Conservation (phyloP, 2,329 filamentous ascomycete genomes). For the Xylariaceae sp. region DNA sequence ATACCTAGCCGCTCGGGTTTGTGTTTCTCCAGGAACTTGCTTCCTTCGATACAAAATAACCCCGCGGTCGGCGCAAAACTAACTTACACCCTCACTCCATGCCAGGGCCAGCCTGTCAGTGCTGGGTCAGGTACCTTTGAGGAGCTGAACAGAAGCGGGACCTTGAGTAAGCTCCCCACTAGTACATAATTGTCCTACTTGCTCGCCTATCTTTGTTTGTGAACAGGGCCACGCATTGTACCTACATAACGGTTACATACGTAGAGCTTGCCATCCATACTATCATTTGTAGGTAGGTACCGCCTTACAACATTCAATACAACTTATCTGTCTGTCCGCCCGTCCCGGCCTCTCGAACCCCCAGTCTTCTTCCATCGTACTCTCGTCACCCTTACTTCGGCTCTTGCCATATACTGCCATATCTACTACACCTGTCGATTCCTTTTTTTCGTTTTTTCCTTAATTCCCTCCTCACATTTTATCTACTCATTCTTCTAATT, state of each 20-base stretch:
- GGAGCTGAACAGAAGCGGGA: constrained; percentile 27
- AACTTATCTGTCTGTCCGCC: constrained; percentile 7
- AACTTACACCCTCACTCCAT: too few species aligned
- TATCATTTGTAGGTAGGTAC: too few species aligned
- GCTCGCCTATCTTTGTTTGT: not conserved
- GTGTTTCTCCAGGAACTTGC: not conserved
- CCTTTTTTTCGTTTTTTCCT: constrained; percentile 13
- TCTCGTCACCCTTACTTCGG: constrained; percentile 4
- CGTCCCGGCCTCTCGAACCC: constrained; percentile 19
- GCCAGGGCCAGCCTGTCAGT: not conserved
- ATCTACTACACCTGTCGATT: constrained; percentile 12
- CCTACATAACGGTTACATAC: not conserved
- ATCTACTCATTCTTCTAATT: constrained; percentile 9
- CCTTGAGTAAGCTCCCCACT: constrained; percentile 39
- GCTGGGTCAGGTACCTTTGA: constrained; percentile 2
- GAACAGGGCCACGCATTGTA: not conserved
- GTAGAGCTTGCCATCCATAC: not conserved
- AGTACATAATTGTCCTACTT: not conserved
- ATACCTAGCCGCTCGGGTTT: not conserved
- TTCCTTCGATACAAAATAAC: constrained; percentile 1
- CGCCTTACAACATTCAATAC: constrained; percentile 2
- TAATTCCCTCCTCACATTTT: constrained; percentile 15
- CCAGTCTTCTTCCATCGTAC: constrained; percentile 17
- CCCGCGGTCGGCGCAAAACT: constrained; percentile 22
- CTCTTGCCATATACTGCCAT: constrained; percentile 9